Evolutionary conservation across 768 basidiomycete genomes (phyloP), one percentile per base, ranked within the genome.

Genomic region (Hemileccinum impolitum): DNA sequence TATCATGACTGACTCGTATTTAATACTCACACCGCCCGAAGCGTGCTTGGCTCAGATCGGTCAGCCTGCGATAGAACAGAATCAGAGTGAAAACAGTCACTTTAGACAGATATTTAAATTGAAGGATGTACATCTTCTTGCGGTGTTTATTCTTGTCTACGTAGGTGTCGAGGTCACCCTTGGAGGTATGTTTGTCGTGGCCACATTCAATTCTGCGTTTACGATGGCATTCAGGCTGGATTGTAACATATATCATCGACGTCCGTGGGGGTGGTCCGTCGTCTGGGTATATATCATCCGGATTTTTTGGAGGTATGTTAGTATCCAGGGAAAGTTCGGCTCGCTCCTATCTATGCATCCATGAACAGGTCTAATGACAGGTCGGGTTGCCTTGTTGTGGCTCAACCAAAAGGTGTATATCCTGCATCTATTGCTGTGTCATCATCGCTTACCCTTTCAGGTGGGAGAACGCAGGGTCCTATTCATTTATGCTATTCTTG

Each of bases 141-240:
- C 85, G 0, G 67, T 82, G 53, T 87, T 84, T 57, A 74, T 78
- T 45, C 69, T 85, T 11, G 75, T 85, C 0, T 87, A 87, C 56
- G 82, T 87, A 19, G 85, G 85, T 10, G 76, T 83, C 2, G 85
- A 87, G 56, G 84, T 86, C 32, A 71, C 71, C 8, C 34, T 75
- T 10, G 72, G 72, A 52, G 72, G 73, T 72, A 51, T 37, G 54
- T 52, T 39, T 46, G 1, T 14, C 36, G 6, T n/a, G 41, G 13
- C 26, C 1, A 14, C 3, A 6, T 41, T n/a, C 9, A 18, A 6
- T 35, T 10, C 4, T 21, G n/a, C 18, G 39, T 47, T 42, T 18
- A 53, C 10, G 26, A 25, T 28, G 17, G 25, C 4, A 4, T 39
- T 31, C 40, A 81, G 84, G 85, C 3, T 88, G 85, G 85, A 85